phyloP scores from a whole-genome alignment of 352 stramenopile genomes.

The Phytophthora ramorum region DNA sequence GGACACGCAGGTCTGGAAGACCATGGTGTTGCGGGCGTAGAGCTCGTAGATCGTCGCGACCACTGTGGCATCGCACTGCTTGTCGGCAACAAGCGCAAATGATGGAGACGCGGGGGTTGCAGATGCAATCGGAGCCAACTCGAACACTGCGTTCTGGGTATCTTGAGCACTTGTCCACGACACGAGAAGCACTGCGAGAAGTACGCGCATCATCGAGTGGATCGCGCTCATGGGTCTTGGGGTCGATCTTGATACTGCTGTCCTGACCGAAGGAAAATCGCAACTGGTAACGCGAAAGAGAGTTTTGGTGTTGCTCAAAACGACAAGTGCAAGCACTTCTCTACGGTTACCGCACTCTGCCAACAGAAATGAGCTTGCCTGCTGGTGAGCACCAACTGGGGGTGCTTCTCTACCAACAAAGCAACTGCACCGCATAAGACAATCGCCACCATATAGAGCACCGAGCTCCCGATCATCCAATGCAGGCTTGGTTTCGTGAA shows the following conservation, averaged over 20 bases:
- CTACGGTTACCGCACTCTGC: background rate
- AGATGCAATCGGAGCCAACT: constrained; percentile 37
- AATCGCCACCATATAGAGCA: background rate
- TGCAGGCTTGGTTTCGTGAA: no score
- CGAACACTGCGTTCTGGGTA: constrained; percentile 12
- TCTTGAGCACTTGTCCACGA: constrained; percentile 11
- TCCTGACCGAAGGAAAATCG: constrained; percentile 10
- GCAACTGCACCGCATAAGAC: background rate
- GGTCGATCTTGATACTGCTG: background rate
- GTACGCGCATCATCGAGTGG: background rate
- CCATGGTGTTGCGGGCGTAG: constrained; percentile 53
- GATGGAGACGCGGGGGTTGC: constrained; percentile 40
- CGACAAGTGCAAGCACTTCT: background rate
- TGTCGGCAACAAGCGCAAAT: constrained; percentile 42
- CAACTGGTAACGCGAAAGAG: constrained; percentile 15
- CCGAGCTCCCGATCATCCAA: background rate
- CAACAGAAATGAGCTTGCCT: background rate
- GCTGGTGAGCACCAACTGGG: constrained; percentile 7
- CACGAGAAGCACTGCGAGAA: constrained; percentile 7
- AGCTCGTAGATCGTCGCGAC: constrained; percentile 42
- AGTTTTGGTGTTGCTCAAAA: background rate
- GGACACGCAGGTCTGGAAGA: constrained; percentile 55
- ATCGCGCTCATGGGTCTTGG: constrained; percentile 8
- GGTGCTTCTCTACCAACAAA: constrained; percentile 10
- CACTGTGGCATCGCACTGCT: constrained; percentile 46